Evolutionary conservation across 2,329 filamentous ascomycete species (phyloP), one percentile per base, ranked within the genome.

Genomic region (Dendryphion nanum): DNA sequence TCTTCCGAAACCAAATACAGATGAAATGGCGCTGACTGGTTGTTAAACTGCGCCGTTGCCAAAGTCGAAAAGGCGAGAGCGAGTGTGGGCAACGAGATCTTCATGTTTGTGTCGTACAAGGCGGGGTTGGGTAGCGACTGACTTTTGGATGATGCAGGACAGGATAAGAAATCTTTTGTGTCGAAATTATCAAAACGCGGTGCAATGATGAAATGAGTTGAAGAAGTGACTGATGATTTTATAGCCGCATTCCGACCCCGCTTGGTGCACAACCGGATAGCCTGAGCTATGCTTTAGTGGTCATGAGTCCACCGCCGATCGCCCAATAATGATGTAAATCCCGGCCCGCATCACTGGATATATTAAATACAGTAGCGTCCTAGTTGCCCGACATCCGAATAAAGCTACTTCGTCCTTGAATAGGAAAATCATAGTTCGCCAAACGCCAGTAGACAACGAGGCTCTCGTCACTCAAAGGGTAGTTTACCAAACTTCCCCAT

Each of bases 21-120:
- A 19, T 63, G 40, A 61, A 76, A 76, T 12, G 71, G 69, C 16
- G 57, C 57, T 7, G 71, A 71, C 36, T 66, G 59, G 39, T 64
- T 63, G 42, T 51, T 52, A 51, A 59, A 61, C 44, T 68, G 63
- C 7, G 65, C 61, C 15, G 37, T 40, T n/a, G 48, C 47, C 7
- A 33, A 33, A 17, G 47, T 47, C n/a, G 55, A 48, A 18, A 64
- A 45, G 26, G 50, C 42, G 23, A 60, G 32, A 35, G 47, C 19
- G 36, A 55, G 21, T 3, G 38, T 33, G n/a, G 47, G 21, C 4
- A 50, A 34, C 13, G 42, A 16, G 24, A 38, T 33, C 39, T 59
- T 61, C 59, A 47, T 49, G 18, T 37, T 43, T 35, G 31, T 39
- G 30, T 6, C 33, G 24, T 40, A 26, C 26, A 23, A 31, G 35